Base-by-base conservation (phyloP, 2,329 filamentous ascomycete genomes). In the Sarocladium kiliense region DNA sequence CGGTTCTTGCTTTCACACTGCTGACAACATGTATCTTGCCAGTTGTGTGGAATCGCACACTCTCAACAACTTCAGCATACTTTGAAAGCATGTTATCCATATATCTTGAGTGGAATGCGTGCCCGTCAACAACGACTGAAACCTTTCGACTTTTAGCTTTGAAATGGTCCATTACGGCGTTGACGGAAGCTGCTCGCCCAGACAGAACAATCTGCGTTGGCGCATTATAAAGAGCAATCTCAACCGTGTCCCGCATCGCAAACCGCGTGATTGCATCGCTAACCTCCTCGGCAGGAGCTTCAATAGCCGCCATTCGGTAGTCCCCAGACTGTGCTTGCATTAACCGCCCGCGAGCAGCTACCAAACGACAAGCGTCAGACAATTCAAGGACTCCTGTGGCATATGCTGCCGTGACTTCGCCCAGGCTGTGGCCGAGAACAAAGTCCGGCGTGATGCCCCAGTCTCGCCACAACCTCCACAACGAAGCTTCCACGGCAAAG, bases 221-320 rank as follows among this genome's bases (percentile, higher is more conserved):
- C 0, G 85, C 83, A 63, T 94, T 94, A 69, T 89, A 80, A 72
- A 88, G 92, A 23, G 88, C 86, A 47, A 80, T 65, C 42, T 77
- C 77, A 19, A 78, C 67, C 2, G 68, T 72, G 62, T 59, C 55
- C n/a, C 53, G 55, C 16, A 66, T 45, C n/a, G 57, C 57, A 27
- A 66, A 55, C 14, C 55, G 12, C 23, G 55, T 30, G 51, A 68
- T 59, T 45, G 78, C 77, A 23, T 79, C 75, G 44, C 71, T 54
- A 3, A 66, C 59, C 45, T 68, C 66, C 19, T 34, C 45, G 10
- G 77, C 71, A 2, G 73, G 69, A 42, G 63, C 66, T 23, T 60
- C 64, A 10, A 69, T 47, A 16, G 66, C 65, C 32, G 60, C 59
- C 68, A 69, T 70, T 21, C 21, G 59, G 26, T 57, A 54, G 51